Evolutionary conservation across 2,329 filamentous ascomycete species (phyloP).

Genomic region (Penicillium sp.): DNA sequence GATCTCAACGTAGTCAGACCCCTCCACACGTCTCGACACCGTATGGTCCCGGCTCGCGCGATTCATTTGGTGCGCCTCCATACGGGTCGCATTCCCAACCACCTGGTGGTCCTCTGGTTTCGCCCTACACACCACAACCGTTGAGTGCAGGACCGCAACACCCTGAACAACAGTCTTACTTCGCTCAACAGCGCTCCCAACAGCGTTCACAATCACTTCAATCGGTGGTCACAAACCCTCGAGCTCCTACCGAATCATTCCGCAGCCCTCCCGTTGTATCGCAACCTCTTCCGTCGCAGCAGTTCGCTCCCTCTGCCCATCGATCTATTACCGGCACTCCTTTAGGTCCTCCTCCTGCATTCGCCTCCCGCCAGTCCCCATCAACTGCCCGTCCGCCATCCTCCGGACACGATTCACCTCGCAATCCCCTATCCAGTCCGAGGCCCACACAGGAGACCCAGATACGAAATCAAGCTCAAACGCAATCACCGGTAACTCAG

Average conservation of each 20-base stretch:
- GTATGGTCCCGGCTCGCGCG: constrained; percentile 36
- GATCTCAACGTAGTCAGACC: constrained; percentile 35
- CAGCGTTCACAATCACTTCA: constrained; percentile 43
- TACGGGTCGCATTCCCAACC: constrained; percentile 33
- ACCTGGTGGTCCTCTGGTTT: constrained; percentile 32
- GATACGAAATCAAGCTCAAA: constrained; percentile 26
- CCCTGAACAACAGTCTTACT: constrained; percentile 38
- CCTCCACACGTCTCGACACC: constrained; percentile 31
- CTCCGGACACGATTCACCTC: constrained; percentile 38
- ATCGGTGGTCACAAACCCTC: constrained; percentile 38
- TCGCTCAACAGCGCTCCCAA: constrained; percentile 39
- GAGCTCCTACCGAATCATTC: constrained; percentile 34
- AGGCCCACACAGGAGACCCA: constrained; percentile 33
- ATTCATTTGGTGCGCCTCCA: constrained; percentile 33
- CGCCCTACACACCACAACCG: constrained; percentile 42
- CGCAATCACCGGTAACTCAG: constrained; percentile 33
- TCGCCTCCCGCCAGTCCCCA: constrained; percentile 37
- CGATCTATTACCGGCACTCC: constrained; percentile 51
- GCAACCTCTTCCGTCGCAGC: constrained; percentile 34
- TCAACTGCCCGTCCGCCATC: constrained; percentile 39
- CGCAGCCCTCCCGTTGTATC: constrained; percentile 35
- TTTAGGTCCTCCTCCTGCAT: constrained; percentile 45
- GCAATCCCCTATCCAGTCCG: constrained; percentile 33
- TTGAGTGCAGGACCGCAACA: constrained; percentile 32
- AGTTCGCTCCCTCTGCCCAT: constrained; percentile 37